Evolutionary conservation across 352 stramenopile genomes (phyloP).

Genomic region (Pythium aristosporum): DNA sequence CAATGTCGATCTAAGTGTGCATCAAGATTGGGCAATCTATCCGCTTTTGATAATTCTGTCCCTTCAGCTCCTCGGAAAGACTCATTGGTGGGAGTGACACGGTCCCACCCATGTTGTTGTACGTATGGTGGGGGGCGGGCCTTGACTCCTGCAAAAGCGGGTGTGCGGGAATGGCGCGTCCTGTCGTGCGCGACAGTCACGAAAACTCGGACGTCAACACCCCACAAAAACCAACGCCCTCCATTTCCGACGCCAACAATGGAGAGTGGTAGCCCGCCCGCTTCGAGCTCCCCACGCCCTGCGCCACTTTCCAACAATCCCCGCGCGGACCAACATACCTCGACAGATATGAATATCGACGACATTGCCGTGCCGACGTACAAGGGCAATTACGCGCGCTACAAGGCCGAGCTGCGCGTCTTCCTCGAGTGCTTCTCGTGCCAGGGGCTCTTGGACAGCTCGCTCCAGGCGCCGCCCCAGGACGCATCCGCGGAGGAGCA

Average conservation of each 20-base stretch:
- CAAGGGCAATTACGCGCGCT: conserved; percentile 25
- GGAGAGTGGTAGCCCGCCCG: background rate
- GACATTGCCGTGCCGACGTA: conserved; percentile 20
- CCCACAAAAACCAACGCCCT: conserved; percentile 2
- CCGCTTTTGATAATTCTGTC: too few species aligned
- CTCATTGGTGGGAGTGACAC: too few species aligned
- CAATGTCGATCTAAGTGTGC: too few species aligned
- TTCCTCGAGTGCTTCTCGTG: conserved; percentile 21
- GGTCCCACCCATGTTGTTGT: too few species aligned
- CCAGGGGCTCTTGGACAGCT: conserved; percentile 12
- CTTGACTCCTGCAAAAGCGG: too few species aligned
- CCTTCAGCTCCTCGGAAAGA: too few species aligned
- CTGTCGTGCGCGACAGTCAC: background rate
- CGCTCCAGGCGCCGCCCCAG: conserved; percentile 10
- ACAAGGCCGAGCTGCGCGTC: conserved; percentile 24
- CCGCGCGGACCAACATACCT: background rate
- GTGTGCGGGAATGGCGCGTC: too few species aligned
- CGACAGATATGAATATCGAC: conserved; percentile 9
- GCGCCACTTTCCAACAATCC: background rate
- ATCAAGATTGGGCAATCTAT: too few species aligned
- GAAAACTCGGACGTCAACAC: background rate
- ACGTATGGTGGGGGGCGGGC: too few species aligned
- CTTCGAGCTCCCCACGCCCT: background rate
- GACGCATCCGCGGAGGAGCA: conserved; percentile 18
- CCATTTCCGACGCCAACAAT: background rate